Base-by-base conservation (phyloP, 306 rosid species). In the Gynostemma pentaphyllum region DNA sequence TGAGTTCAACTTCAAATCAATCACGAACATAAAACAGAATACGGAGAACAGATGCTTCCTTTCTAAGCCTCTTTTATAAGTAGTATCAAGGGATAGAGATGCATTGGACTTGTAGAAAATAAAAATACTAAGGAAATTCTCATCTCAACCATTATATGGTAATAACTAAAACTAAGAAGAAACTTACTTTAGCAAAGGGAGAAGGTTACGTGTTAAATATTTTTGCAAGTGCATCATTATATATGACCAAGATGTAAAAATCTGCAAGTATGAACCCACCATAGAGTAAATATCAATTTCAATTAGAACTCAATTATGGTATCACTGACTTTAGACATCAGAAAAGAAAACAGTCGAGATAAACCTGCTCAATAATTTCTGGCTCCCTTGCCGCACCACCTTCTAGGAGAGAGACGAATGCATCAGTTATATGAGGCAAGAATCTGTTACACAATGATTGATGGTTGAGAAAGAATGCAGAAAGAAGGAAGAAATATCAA, bases 321-420 rank as follows among this genome's bases (percentile, higher is more conserved):
- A 39, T 22, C 30, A 39, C 11, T 22, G 22, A 60, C 48, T 22
- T 39, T 30, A 39, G 36, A 60, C 2, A 16, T 21, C 9, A 59
- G 34, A 21, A 37, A 3, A 5, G 19, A 60, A 36, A 42, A 27
- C 64, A 21, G 15, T 29, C 5, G 21, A 22, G 18, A 22, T 5
- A 39, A 62, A 88, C 98, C 98, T 86, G 86, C 85, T 85, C 88
- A 57, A 91, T 70, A 77, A 86, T 84, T 75, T 88, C 92, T 7
- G 96, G 95, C 70, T 91, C 98, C 81, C 80, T 82, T 70, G 82
- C 96, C 37, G 79, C 94, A 52, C 98, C 98, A 74, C 79, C 69
- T 76, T 83, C 78, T 41, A 91, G 85, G 55, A 88, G 96, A 72
- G 85, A 77, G 50, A 66, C 83, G 30, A 88, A 73, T 67, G 95